Percentiles rank a stretch among this genome's conserved stretches.
Conservation (phyloP, 208 protist genomes). For the Plasmodiophora brassicae region DNA sequence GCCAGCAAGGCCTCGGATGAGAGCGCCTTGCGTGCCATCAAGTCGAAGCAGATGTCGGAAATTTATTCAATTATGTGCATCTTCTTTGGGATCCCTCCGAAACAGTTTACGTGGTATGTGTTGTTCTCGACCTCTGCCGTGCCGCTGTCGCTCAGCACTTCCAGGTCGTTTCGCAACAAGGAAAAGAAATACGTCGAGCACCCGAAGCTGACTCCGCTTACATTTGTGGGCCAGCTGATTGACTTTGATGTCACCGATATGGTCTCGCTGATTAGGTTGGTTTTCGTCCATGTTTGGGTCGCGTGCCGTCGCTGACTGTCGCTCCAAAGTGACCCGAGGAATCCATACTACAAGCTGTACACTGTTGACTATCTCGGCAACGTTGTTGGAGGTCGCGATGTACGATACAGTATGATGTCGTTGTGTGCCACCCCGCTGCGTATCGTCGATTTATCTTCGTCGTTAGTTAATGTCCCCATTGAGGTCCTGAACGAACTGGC, state of each 20-base stretch:
- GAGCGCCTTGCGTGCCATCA: too few species aligned
- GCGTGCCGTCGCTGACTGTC: too few species aligned
- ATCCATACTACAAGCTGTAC: constrained; percentile 36
- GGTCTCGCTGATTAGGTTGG: constrained; percentile 44
- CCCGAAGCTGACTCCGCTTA: neutral
- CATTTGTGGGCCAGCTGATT: neutral
- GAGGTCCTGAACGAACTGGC: constrained; percentile 34
- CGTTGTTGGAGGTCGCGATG: constrained; percentile 22
- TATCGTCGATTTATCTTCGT: neutral
- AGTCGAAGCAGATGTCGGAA: neutral
- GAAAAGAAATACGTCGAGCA: neutral
- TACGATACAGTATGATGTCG: constrained; percentile 36
- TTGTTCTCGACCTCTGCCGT: neutral
- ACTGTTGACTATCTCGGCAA: constrained; percentile 53
- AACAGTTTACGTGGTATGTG: neutral
- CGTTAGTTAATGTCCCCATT: constrained; percentile 46
- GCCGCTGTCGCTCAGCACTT: neutral
- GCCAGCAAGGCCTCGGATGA: neutral
- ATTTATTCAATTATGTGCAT: neutral
- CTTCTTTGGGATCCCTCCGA: neutral
- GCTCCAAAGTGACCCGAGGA: constrained; percentile 46
- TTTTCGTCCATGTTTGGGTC: too few species aligned
- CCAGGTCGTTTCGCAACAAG: neutral
- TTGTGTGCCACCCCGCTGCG: too few species aligned
- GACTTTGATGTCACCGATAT: constrained; percentile 37